Conservation (phyloP, 768 basidiomycete genomes). For the Lactarius akahatsu region DNA sequence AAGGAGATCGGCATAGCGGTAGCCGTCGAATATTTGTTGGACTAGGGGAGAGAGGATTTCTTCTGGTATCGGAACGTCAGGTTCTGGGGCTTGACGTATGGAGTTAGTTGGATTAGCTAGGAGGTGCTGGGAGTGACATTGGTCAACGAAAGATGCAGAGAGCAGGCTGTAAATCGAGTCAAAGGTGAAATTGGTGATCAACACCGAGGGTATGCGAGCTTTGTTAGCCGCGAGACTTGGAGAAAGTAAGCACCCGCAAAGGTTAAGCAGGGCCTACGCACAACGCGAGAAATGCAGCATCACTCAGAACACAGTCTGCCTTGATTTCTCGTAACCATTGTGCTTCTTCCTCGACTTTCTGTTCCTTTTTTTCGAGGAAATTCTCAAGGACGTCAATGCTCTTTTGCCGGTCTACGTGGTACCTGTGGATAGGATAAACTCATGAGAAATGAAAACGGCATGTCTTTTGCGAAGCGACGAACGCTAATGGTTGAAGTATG, state of each 20-base stretch:
- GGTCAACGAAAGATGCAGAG: slow-evolving; percentile 49
- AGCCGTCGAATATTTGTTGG: slow-evolving; percentile 60
- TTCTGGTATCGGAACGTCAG: slow-evolving; percentile 54
- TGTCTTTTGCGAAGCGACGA: slow-evolving; percentile 33
- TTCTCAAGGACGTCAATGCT: slow-evolving; percentile 60
- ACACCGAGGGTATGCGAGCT: slow-evolving; percentile 62
- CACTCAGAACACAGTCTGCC: slow-evolving; percentile 66
- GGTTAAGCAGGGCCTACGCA: slow-evolving; percentile 37
- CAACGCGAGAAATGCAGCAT: slow-evolving; percentile 80
- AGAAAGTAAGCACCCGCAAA: neutral
- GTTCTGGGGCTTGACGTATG: neutral
- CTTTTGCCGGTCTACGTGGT: slow-evolving; percentile 69
- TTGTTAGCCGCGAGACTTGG: slow-evolving; percentile 62
- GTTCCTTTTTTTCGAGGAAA: slow-evolving; percentile 58
- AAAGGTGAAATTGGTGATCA: slow-evolving; percentile 83
- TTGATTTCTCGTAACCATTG: slow-evolving; percentile 53
- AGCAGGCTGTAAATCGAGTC: slow-evolving; percentile 82
- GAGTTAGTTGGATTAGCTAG: neutral
- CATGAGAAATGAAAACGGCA: neutral
- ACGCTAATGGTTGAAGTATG: slow-evolving; percentile 80
- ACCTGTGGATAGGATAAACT: slow-evolving; percentile 40
- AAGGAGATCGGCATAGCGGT: slow-evolving; percentile 68
- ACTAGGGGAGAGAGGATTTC: slow-evolving; percentile 58
- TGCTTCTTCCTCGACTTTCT: slow-evolving; percentile 52
- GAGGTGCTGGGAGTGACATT: slow-evolving; percentile 19